Conservation (phyloP, 2,329 filamentous ascomycete species). For the Leptographium lundbergii region DNA sequence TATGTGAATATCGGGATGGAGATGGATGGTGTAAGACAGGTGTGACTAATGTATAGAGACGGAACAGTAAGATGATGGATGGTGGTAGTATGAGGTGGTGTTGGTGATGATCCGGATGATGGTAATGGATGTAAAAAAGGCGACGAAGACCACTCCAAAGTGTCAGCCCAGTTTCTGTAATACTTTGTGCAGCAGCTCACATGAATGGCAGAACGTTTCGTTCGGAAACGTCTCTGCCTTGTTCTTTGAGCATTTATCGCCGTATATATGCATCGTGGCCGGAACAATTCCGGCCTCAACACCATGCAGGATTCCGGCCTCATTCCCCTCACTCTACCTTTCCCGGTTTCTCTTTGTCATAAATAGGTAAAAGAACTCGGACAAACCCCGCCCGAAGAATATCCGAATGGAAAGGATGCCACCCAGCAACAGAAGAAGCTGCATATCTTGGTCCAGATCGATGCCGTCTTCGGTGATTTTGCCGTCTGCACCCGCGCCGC, state of each 20-base stretch:
- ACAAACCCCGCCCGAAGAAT: background rate
- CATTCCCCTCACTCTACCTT: background rate
- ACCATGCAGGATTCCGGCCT: conserved; percentile 9
- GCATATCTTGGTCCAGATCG: background rate
- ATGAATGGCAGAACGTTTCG: too few relatives aligned
- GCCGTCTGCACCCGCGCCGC: background rate
- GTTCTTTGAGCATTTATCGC: too few relatives aligned
- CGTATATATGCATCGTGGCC: conserved; percentile 36
- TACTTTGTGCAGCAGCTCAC: background rate
- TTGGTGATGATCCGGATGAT: too few relatives aligned
- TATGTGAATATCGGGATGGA: too few relatives aligned
- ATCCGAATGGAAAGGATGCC: background rate
- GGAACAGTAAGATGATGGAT: too few relatives aligned
- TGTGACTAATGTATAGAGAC: too few relatives aligned
- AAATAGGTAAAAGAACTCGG: background rate
- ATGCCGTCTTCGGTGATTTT: background rate
- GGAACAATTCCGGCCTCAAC: conserved; percentile 33
- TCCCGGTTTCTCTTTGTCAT: conserved; percentile 10
- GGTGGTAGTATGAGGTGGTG: too few relatives aligned
- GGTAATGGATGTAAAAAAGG: too few relatives aligned
- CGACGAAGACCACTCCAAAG: too few relatives aligned
- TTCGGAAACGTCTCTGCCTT: too few relatives aligned
- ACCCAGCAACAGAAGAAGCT: background rate
- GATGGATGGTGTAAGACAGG: background rate
- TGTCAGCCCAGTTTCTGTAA: too few relatives aligned